Evolutionary conservation across 768 basidiomycete genomes (phyloP).

Genomic region (Panaeolus papilionaceus): DNA sequence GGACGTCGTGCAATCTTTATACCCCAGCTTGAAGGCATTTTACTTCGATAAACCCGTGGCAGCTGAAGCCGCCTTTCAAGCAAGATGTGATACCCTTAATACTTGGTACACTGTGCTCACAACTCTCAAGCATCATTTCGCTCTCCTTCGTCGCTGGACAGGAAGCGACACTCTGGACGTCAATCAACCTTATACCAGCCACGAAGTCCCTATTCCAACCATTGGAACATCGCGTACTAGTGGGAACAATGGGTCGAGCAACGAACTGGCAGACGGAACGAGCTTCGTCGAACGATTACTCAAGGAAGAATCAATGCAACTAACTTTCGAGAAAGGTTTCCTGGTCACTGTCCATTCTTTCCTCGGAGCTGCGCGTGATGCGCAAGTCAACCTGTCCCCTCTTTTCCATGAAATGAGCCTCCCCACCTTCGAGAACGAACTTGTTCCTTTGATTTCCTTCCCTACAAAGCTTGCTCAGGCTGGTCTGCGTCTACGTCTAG

Average conservation of each 20-base stretch:
- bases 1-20: conserved; percentile 85
- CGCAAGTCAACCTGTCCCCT: conserved; percentile 80
- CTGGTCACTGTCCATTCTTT: conserved; percentile 87
- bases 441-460: conserved; percentile 94
- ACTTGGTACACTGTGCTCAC: conserved; percentile 91
- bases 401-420: conserved; percentile 89
- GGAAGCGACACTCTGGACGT: conserved; percentile 92
- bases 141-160: conserved; percentile 89
- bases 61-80: conserved; percentile 68
- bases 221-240: conserved; percentile 31
- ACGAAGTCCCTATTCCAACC: conserved; percentile 55
- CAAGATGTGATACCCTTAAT: conserved; percentile 87
- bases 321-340: conserved; percentile 91
- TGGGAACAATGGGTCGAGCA: conserved; percentile 30
- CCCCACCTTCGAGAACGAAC: conserved; percentile 87
- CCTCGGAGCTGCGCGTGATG: conserved; percentile 84
- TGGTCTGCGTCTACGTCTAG: conserved; percentile 85
- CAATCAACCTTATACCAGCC: conserved; percentile 74
- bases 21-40: conserved; percentile 84
- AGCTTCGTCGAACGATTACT: conserved; percentile 94
- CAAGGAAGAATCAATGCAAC: conserved; percentile 96
- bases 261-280: conserved; percentile 67
- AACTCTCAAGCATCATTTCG: conserved; percentile 83
- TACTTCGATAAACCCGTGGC: conserved; percentile 79
- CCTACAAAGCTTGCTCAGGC: conserved; percentile 95